Base-by-base conservation (phyloP, 2,329 filamentous ascomycete species). In the Diaporthe amygdali region DNA sequence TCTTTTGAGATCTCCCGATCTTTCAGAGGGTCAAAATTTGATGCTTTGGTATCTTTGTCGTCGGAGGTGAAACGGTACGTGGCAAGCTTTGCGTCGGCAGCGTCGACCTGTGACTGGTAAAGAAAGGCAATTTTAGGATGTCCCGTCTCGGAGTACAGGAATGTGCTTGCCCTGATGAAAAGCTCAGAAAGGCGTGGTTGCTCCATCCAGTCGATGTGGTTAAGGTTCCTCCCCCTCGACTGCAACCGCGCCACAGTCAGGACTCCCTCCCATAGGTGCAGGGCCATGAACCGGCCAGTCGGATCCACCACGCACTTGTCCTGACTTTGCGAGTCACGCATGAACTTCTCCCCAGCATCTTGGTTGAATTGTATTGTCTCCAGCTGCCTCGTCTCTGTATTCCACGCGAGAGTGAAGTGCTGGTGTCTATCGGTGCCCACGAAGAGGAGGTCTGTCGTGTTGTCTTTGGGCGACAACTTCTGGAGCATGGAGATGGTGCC, bases 391-490 rank as follows among this genome's bases (percentile, higher is more conserved):
- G 78, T 84, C 79, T 88, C 81, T 0, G 87, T 77, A 76, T 98
- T 91, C 95, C 96, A 99, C 20, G 88, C 91, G 25, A 97, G 82
- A 2, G 94, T 97, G 81, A 98, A 97, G 83, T 97, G 98, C 77
- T 95, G 92, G 76, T 94, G 93, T 69, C 93, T 91, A 79, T 97
- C 93, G 56, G 96, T 99, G 63, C 95, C 96, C 70, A 99, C 89
- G 79, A 99, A 97, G 72, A 99, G 89, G 73, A 98, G 90, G 76
- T 98, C 95, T 59, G 91, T 94, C 6, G 87, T 82, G 34, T 92
- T 91, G 75, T 94, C 90, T 61, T 90, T 90, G 7, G 95, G 94
- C 32, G 91, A 91, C 59, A 99, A 86, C 77, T 91, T 92, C 77
- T 96, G 90, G 17, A 98, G 88, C 86, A 98, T 94, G 9, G 93